Evolutionary conservation across 352 stramenopile species (phyloP).

Genomic region (Pythium volutum): DNA sequence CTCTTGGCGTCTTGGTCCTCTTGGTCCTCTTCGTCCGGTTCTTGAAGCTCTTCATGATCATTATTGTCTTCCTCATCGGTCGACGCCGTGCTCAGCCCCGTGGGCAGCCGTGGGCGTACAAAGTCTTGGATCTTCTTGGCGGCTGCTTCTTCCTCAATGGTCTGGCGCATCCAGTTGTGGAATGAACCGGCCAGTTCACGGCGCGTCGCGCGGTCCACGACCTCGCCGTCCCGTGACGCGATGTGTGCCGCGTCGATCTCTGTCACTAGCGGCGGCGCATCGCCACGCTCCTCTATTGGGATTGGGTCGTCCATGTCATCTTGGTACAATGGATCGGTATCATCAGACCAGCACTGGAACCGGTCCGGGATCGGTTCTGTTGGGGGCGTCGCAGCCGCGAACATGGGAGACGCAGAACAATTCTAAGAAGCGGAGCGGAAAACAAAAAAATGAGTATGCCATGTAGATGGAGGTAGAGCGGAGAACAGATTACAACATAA

Average conservation of each 20-base stretch:
- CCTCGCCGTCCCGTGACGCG: conserved; percentile 11
- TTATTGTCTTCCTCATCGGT: neutral
- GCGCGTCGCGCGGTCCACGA: conserved; percentile 9
- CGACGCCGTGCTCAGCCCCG: neutral
- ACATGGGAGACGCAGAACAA: conserved; percentile 9
- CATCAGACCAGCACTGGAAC: conserved; percentile 20
- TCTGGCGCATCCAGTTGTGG: conserved; percentile 33
- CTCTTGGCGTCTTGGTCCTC: neutral
- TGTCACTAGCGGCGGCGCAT: neutral
- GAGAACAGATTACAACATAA: neutral
- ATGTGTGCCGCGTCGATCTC: conserved; percentile 19
- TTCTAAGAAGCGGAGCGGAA: neutral
- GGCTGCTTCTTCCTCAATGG: conserved; percentile 31
- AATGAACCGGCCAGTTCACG: conserved; percentile 24
- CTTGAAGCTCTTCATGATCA: neutral
- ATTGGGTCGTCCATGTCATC: conserved; percentile 19
- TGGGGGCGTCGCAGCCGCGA: conserved; percentile 6
- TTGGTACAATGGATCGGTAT: conserved; percentile 11
- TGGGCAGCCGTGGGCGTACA: conserved; percentile 25
- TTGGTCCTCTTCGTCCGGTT: neutral
- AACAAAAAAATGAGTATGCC: neutral
- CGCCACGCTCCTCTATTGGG: conserved; percentile 12
- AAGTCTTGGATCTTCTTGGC: conserved; percentile 35
- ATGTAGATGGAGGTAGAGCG: neutral
- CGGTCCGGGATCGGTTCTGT: conserved; percentile 6